A percentile compares a stretch with the other conserved stretches of the same genome.
Evolutionary conservation across 2,329 filamentous ascomycete species (phyloP).

Genomic region (Aspergillus sp.): DNA sequence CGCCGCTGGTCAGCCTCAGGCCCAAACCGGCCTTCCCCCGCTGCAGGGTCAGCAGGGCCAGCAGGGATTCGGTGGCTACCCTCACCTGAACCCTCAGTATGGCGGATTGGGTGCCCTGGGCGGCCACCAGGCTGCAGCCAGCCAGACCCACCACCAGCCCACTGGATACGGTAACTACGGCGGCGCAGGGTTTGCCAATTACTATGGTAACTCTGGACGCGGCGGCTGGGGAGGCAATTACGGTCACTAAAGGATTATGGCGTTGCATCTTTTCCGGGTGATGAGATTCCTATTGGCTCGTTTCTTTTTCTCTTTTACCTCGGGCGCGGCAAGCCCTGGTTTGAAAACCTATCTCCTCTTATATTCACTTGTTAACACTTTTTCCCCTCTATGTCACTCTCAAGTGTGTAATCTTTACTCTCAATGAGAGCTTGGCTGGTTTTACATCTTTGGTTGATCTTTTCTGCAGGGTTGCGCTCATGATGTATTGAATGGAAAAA

Average conservation of each 20-base stretch:
- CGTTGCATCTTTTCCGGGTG: constrained; percentile 28
- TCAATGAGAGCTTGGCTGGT: constrained; percentile 42
- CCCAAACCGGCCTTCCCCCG: constrained; percentile 55
- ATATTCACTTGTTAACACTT: constrained; percentile 18
- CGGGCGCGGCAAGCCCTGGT: constrained; percentile 14
- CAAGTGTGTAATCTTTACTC: constrained; percentile 46
- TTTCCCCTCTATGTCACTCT: constrained; percentile 27
- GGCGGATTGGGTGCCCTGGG: constrained; percentile 47
- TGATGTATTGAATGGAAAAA: constrained; percentile 41
- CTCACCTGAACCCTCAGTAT: constrained; percentile 57
- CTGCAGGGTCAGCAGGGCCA: constrained; percentile 57
- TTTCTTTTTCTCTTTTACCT: constrained; percentile 29
- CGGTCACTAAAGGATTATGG: constrained; percentile 42
- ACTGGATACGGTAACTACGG: constrained; percentile 47
- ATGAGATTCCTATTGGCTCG: constrained; percentile 33
- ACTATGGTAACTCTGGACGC: constrained; percentile 46
- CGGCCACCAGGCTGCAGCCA: constrained; percentile 44
- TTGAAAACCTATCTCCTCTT: constrained; percentile 14
- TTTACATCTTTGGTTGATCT: constrained; percentile 27
- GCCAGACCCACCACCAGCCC: constrained; percentile 44
- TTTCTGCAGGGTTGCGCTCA: constrained; percentile 32
- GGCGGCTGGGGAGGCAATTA: constrained; percentile 52
- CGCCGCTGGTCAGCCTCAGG: constrained; percentile 52
- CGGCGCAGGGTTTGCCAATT: constrained; percentile 45
- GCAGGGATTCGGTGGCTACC: constrained; percentile 59